These are phyloP conservation scores for Mimosa pudica DNA, from an alignment of 306 rosid species.

Conservation along the genomic window DNA sequence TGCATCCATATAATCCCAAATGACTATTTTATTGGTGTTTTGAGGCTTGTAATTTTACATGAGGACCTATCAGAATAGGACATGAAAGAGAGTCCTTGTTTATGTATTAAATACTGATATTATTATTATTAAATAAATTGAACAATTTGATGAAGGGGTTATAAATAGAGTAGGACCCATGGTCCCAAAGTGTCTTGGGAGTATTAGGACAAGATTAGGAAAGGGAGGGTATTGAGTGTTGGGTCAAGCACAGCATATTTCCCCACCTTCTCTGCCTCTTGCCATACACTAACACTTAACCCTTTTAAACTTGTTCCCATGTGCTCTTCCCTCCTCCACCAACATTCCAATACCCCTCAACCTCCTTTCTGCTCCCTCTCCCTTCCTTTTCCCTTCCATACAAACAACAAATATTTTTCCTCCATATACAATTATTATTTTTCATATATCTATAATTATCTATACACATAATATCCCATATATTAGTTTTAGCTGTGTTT, in stretches of 20 bases:
- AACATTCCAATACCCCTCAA: conserved; percentile 86
- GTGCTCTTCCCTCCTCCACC: conserved; percentile 54
- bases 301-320: conserved; percentile 76
- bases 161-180: conserved; percentile 71
- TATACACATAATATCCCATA: neutral
- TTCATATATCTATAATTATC: too few species aligned
- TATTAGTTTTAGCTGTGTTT: neutral
- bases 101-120: neutral
- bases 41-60: neutral
- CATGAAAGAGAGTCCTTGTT: neutral
- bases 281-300: conserved; percentile 55
- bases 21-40: neutral
- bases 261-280: conserved; percentile 68
- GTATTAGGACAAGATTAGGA: conserved; percentile 83
- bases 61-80: neutral
- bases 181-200: conserved; percentile 78
- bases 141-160: conserved; percentile 18
- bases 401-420: neutral
- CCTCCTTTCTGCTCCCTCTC: conserved; percentile 63
- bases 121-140: neutral
- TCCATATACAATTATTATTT: neutral
- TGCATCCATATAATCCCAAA: neutral
- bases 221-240: conserved; percentile 61
- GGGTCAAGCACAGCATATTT: conserved; percentile 84
- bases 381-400: neutral